These are phyloP conservation scores for Penicillium carneum DNA, from an alignment of 2,329 filamentous ascomycete species.

Conservation along the genomic window DNA sequence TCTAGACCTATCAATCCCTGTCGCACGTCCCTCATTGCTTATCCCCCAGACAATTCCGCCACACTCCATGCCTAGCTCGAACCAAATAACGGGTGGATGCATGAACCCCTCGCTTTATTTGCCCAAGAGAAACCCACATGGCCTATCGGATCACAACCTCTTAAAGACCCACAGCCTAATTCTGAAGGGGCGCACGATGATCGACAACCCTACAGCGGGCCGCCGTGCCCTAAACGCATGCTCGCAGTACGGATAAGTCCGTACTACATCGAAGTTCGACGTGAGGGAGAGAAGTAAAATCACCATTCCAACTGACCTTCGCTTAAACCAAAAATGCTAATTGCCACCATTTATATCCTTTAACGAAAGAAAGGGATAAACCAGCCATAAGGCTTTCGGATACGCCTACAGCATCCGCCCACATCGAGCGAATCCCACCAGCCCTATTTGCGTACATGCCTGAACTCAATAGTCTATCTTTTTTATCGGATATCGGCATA, in stretches of 20 bases:
- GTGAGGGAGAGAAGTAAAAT: slow-evolving; percentile 17
- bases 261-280: background rate
- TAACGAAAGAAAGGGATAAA: slow-evolving; percentile 11
- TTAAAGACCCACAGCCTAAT: background rate
- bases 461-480: slow-evolving; percentile 6
- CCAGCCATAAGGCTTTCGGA: background rate
- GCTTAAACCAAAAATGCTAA: background rate
- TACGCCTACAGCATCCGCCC: background rate
- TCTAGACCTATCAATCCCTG: background rate
- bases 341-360: background rate
- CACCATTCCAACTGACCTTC: slow-evolving; percentile 2
- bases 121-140: background rate
- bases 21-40: slow-evolving; percentile 10
- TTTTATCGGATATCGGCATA: slow-evolving; percentile 13
- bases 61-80: background rate
- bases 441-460: background rate
- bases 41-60: slow-evolving; percentile 18
- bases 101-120: slow-evolving; percentile 14
- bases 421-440: background rate
- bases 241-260: background rate
- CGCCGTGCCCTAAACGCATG: background rate
- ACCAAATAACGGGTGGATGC: slow-evolving; percentile 13
- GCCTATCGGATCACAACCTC: slow-evolving; percentile 11
- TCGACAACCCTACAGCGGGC: slow-evolving; percentile 13
- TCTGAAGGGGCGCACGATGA: slow-evolving; percentile 8